Conservation (phyloP, 148 eudicot genomes). For the Cornus kousa region DNA sequence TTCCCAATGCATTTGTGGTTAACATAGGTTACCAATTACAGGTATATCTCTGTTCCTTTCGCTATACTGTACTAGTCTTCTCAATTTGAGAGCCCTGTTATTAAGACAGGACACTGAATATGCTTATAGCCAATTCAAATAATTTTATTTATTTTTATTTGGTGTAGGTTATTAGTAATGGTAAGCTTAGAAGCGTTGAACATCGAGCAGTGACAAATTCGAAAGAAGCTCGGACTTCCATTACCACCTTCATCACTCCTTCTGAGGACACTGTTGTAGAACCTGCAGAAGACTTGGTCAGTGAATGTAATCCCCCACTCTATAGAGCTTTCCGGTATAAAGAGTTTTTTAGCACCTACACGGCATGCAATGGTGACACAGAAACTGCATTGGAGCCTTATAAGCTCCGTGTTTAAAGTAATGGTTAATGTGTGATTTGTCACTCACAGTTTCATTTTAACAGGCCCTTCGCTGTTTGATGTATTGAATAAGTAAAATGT, state of each 20-base stretch:
- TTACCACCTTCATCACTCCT: conserved; percentile 32
- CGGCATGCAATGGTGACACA: conserved; percentile 15
- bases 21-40: conserved; percentile 43
- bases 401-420: neutral
- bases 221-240: conserved; percentile 27
- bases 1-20: conserved; percentile 39
- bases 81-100: too few species aligned
- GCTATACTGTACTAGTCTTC: neutral
- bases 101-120: too few species aligned
- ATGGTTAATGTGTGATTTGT: neutral
- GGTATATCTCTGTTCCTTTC: conserved; percentile 9
- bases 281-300: conserved; percentile 34
- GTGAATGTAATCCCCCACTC: conserved; percentile 18
- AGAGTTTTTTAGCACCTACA: conserved; percentile 26
- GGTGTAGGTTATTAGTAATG: conserved; percentile 37
- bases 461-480: neutral
- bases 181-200: conserved; percentile 32
- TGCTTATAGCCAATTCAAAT: too few species aligned
- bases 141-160: too few species aligned
- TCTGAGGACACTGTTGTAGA: conserved; percentile 19
- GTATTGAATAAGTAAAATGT: neutral
- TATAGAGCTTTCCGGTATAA: conserved; percentile 26
- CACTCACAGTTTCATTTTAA: neutral
- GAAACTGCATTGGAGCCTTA: conserved; percentile 16
- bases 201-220: conserved; percentile 46